Evolutionary conservation across 768 basidiomycete species (phyloP), one percentile per base, ranked within the genome.

Genomic region (Tricholoma saponaceum): DNA sequence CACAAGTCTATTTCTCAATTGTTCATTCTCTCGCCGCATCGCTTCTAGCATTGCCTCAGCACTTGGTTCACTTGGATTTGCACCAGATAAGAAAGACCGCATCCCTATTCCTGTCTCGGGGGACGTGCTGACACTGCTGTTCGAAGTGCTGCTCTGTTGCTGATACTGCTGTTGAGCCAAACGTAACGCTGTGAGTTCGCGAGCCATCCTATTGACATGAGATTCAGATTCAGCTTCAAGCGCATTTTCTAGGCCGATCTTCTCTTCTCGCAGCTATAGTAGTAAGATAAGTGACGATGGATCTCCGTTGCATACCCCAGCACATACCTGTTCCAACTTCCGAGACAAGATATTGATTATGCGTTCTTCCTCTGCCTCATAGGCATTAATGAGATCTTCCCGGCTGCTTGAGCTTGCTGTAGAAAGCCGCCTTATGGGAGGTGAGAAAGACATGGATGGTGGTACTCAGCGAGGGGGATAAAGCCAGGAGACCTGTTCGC

Each of bases 301-400:
- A 18, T 25, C 28, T 5, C 20, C 23, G 18, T 39, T 44, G 14
- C 41, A 52, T 47, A 9, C 37, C 52, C 22, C 20, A 18, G 39
- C 18, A 69, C 78, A 54, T 58, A 89, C 92, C 85, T 89, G 81
- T 73, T 93, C 90, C 52, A 94, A 77, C 69, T 93, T 94, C 63
- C 90, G 79, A 25, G 88, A 92, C 55, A 94, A 74, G 6, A 89
- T 77, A 59, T 92, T 92, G 62, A 91, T 88, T 55, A 94, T 92
- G 46, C 90, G 84, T 69, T 94, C 92, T 72, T 94, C 90, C 71
- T 94, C 91, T 10, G 91, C 92, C 64, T 93, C 91, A 69, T 92
- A 93, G 20, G 88, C 87, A 70, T 93, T 92, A 67, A 92, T 92
- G 67, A 93, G 77, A 53, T 83, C 86, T 67, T 92, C 90, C 64